Evolutionary conservation across 2,329 filamentous ascomycete genomes (phyloP).

Genomic region (Neophaeococcomyces aloes): DNA sequence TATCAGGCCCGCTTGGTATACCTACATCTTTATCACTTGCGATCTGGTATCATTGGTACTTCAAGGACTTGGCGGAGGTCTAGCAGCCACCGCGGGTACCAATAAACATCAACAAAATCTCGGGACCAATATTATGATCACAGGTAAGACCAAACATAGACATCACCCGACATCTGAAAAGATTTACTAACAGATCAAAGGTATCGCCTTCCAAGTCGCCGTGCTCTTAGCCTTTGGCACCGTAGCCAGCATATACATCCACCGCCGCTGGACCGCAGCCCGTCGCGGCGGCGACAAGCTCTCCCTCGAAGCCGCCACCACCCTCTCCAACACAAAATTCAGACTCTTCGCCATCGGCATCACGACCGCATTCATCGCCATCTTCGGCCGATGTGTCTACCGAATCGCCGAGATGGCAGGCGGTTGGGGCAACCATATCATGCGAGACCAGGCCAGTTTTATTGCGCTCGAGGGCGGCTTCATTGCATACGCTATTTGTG

Average conservation of each 20-base stretch:
- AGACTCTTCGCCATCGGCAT: slow-evolving; percentile 12
- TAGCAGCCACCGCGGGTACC: slow-evolving; percentile 39
- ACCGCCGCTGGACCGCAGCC: slow-evolving; percentile 7
- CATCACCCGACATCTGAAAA: too few species aligned
- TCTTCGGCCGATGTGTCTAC: slow-evolving; percentile 34
- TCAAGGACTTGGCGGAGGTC: slow-evolving; percentile 48
- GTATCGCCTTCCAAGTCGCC: slow-evolving; percentile 39
- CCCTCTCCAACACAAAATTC: slow-evolving; percentile 12
- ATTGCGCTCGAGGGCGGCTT: slow-evolving; percentile 39
- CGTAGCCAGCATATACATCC: slow-evolving; percentile 11
- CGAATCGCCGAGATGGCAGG: slow-evolving; percentile 40
- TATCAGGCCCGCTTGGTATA: slow-evolving; percentile 42
- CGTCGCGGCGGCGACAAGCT: too few species aligned
- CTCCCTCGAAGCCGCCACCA: too few species aligned
- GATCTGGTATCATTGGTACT: slow-evolving; percentile 48
- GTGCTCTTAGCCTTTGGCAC: slow-evolving; percentile 32
- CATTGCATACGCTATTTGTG: slow-evolving; percentile 13
- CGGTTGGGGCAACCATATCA: slow-evolving; percentile 37
- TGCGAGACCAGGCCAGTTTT: slow-evolving; percentile 40
- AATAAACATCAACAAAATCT: slow-evolving; percentile 30
- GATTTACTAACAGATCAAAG: too few species aligned
- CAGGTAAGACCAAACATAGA: slow-evolving; percentile 29
- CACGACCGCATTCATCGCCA: slow-evolving; percentile 6
- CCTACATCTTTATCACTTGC: slow-evolving; percentile 50
- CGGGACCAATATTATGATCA: slow-evolving; percentile 48